These are phyloP conservation scores for Aspergillus aculeatinus DNA, from an alignment of 2,329 filamentous ascomycete genomes.

Conservation along the genomic window DNA sequence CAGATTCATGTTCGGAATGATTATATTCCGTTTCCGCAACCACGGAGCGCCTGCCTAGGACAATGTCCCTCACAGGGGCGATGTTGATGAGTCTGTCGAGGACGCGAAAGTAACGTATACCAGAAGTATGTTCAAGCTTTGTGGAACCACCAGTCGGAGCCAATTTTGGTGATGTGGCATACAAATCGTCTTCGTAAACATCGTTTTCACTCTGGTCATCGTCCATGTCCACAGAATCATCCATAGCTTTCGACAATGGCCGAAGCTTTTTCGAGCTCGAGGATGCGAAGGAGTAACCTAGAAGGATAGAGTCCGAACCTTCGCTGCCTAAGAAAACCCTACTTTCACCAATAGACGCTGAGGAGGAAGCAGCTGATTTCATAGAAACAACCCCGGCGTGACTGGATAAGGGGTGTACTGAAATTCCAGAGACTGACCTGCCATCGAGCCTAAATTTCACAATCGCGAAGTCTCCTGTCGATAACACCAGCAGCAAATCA, in stretches of 20 bases:
- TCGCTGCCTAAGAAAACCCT: slow-evolving; percentile 84
- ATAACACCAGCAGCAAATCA: slow-evolving; percentile 80
- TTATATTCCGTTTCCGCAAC: slow-evolving; percentile 49
- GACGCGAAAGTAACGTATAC: slow-evolving; percentile 70
- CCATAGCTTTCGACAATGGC: slow-evolving; percentile 54
- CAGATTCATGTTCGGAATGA: slow-evolving; percentile 39
- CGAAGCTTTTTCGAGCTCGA: slow-evolving; percentile 60
- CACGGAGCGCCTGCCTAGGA: slow-evolving; percentile 61
- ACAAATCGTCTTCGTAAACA: slow-evolving; percentile 55
- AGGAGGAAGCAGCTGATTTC: slow-evolving; percentile 64
- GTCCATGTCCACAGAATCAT: slow-evolving; percentile 54
- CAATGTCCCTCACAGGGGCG: slow-evolving; percentile 74
- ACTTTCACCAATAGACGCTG: slow-evolving; percentile 66
- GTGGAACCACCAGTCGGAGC: slow-evolving; percentile 17
- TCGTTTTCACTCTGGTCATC: slow-evolving; percentile 59
- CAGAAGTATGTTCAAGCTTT: slow-evolving; percentile 23
- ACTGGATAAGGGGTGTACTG: slow-evolving; percentile 63
- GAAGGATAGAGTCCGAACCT: slow-evolving; percentile 72
- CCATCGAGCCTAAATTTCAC: slow-evolving; percentile 85
- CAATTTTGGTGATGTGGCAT: slow-evolving; percentile 36
- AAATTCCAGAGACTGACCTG: slow-evolving; percentile 82
- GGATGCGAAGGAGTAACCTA: slow-evolving; percentile 74
- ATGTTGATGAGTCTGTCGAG: slow-evolving; percentile 76
- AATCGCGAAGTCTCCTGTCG: slow-evolving; percentile 70
- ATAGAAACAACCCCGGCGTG: slow-evolving; percentile 65